phyloP scores from a whole-genome alignment of 164 flowering plant species.

The Saururus chinensis region DNA sequence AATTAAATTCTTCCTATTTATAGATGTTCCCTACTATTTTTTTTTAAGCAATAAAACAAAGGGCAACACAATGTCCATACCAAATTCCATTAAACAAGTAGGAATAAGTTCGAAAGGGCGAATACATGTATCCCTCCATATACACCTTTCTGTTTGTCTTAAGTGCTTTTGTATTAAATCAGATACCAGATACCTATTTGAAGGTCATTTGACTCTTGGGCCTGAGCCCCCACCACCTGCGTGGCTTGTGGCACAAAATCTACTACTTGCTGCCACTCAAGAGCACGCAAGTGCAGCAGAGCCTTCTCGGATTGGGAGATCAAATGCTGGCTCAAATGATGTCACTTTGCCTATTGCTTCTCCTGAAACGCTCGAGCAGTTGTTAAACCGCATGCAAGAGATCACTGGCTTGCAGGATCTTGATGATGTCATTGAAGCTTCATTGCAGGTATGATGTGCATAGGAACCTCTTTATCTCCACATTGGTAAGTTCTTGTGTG shows the following conservation, averaged over 20 bases:
- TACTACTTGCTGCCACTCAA: conserved; percentile 29
- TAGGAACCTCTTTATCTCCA: neutral
- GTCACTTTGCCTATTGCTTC: conserved; percentile 1
- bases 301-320: conserved; percentile 28
- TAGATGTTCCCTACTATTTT: too few species aligned
- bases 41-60: too few species aligned
- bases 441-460: conserved; percentile 18
- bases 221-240: conserved; percentile 82
- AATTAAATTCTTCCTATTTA: too few species aligned
- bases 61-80: neutral
- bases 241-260: conserved; percentile 64
- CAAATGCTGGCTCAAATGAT: conserved; percentile 16
- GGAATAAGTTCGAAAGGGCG: neutral
- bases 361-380: conserved; percentile 10
- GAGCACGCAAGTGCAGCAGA: conserved; percentile 18
- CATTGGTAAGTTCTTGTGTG: too few species aligned
- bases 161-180: neutral
- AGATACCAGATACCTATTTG: conserved; percentile 67
- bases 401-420: conserved; percentile 8
- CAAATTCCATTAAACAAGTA: neutral
- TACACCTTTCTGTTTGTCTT: neutral
- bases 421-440: conserved; percentile 20
- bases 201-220: conserved; percentile 93
- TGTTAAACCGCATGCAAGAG: conserved; percentile 12
- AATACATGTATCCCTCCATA: neutral